These are phyloP conservation scores for Claviceps cyperi DNA, from an alignment of 2,329 filamentous ascomycete species.

Conservation along the genomic window DNA sequence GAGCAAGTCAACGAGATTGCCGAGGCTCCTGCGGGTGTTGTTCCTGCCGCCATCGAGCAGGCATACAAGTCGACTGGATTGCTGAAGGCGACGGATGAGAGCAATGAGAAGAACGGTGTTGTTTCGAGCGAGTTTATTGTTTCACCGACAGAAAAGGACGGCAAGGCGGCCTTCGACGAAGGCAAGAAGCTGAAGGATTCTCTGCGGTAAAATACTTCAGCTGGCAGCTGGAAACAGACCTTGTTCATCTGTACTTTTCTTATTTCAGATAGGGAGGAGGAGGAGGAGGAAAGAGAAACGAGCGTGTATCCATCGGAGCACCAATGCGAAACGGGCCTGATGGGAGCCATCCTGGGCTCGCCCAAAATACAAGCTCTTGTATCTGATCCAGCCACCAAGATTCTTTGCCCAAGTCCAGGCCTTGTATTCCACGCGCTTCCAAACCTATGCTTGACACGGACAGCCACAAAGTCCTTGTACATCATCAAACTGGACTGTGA, in stretches of 20 bases:
- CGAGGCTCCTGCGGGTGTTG: slow-evolving; percentile 58
- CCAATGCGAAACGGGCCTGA: too few species aligned
- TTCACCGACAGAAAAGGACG: slow-evolving; percentile 42
- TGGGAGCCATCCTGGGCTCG: too few species aligned
- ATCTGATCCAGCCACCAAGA: too few species aligned
- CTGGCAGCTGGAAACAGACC: too few species aligned
- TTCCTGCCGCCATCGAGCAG: slow-evolving; percentile 42
- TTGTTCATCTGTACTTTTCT: neutral
- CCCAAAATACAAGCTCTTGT: too few species aligned
- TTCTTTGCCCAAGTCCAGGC: too few species aligned
- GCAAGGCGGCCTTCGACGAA: slow-evolving; percentile 53
- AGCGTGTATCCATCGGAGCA: neutral
- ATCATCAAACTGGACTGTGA: too few species aligned
- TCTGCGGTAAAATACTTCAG: slow-evolving; percentile 21
- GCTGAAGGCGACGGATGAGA: slow-evolving; percentile 9
- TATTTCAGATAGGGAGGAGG: neutral
- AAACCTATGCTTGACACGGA: too few species aligned
- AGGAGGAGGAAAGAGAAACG: neutral
- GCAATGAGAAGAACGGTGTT: slow-evolving; percentile 19
- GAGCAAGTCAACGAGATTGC: slow-evolving; percentile 85
- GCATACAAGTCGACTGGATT: slow-evolving; percentile 23
- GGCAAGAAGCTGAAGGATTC: slow-evolving; percentile 43
- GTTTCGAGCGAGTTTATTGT: slow-evolving; percentile 35
- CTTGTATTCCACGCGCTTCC: too few species aligned
- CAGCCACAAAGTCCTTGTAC: too few species aligned